phyloP scores from a whole-genome alignment of 2,329 filamentous ascomycete species.

The Ophiognomonia clavigignenti-juglandacearum region DNA sequence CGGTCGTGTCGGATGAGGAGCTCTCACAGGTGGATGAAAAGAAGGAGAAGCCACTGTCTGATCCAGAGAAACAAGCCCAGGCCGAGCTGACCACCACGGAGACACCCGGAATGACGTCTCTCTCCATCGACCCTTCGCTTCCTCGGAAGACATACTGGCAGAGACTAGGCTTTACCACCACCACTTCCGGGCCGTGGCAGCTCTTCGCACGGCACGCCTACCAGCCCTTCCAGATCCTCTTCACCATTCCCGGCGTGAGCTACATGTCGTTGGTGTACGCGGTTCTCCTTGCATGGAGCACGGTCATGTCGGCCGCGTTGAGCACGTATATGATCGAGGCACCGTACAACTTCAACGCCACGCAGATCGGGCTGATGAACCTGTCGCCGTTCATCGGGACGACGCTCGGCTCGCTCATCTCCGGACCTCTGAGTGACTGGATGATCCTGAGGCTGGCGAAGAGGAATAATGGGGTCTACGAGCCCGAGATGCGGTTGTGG shows the following conservation, averaged over 20 bases:
- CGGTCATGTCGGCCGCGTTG: slow-evolving; percentile 12
- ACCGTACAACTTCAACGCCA: slow-evolving; percentile 15
- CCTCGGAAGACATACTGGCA: slow-evolving; percentile 15
- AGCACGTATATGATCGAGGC: slow-evolving; percentile 14
- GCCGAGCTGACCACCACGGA: not conserved
- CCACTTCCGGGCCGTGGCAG: slow-evolving; percentile 10
- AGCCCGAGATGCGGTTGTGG: slow-evolving; percentile 32
- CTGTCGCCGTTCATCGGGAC: slow-evolving; percentile 16
- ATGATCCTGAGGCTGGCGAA: slow-evolving; percentile 28
- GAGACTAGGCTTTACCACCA: slow-evolving; percentile 12
- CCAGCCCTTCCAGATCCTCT: slow-evolving; percentile 15
- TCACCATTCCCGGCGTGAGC: slow-evolving; percentile 14
- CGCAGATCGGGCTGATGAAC: slow-evolving; percentile 16
- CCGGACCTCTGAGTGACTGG: slow-evolving; percentile 28
- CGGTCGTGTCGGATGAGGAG: not conserved
- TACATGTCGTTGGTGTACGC: slow-evolving; percentile 17
- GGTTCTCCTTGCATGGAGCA: slow-evolving; percentile 14
- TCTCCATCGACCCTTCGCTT: slow-evolving; percentile 7
- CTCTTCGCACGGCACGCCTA: slow-evolving; percentile 15
- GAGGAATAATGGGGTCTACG: slow-evolving; percentile 29
- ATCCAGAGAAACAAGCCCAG: slow-evolving; percentile 9
- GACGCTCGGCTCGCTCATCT: slow-evolving; percentile 28
- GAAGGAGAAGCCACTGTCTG: not conserved
- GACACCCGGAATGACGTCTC: not conserved
- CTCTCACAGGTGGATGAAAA: not conserved